These are phyloP conservation scores for Globisporangium abappressorium DNA, from an alignment of 352 stramenopile species.

Conservation along the genomic window DNA sequence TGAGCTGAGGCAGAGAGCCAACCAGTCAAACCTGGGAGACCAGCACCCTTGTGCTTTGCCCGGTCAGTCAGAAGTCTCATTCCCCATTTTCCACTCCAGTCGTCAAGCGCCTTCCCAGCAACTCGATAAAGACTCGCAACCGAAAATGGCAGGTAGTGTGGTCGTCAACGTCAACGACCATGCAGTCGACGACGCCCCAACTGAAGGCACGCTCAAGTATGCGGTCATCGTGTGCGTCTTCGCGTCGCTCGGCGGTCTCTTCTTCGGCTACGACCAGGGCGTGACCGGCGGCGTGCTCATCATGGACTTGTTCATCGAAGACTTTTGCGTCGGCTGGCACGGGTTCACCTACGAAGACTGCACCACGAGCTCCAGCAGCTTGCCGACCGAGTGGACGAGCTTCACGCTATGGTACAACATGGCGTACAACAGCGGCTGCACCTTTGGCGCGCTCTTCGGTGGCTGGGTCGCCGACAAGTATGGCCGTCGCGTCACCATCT, in stretches of 20 bases:
- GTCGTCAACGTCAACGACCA: background rate
- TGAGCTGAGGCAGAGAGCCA: too few relatives aligned
- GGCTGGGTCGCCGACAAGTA: constrained; percentile 31
- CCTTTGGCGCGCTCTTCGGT: constrained; percentile 29
- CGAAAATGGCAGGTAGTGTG: background rate
- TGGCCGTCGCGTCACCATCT: constrained; percentile 32
- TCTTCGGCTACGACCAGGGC: constrained; percentile 3
- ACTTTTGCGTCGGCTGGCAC: constrained; percentile 25
- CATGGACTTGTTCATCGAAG: constrained; percentile 25
- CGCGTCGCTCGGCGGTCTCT: constrained; percentile 21
- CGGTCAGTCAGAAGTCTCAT: too few relatives aligned
- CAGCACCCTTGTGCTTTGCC: too few relatives aligned
- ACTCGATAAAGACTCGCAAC: too few relatives aligned
- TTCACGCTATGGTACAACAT: constrained; percentile 41
- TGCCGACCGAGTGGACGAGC: constrained; percentile 19
- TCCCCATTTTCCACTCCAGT: too few relatives aligned
- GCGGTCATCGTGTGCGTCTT: constrained; percentile 24
- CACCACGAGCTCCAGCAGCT: constrained; percentile 15
- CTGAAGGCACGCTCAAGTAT: constrained; percentile 17
- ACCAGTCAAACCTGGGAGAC: too few relatives aligned
- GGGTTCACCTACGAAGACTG: constrained; percentile 26
- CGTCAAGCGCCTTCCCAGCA: too few relatives aligned
- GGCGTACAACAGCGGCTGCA: constrained; percentile 35
- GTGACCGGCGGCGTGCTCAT: constrained; percentile 22
- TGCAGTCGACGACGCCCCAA: background rate